phyloP scores from a whole-genome alignment of 2,329 filamentous ascomycete species.

The Sarocladium strictum region DNA sequence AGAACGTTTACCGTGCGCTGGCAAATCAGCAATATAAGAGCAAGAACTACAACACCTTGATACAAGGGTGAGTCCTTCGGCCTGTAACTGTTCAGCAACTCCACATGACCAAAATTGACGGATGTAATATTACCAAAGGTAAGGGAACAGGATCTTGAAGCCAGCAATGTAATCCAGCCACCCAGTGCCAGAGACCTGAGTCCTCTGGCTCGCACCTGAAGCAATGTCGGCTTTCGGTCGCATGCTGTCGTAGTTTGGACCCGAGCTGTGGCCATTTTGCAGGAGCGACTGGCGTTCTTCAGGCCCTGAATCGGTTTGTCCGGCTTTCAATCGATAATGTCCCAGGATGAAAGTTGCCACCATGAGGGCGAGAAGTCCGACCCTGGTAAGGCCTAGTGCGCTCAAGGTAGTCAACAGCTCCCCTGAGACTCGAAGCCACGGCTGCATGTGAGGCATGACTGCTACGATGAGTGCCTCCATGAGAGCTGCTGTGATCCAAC shows the following conservation, averaged over 20 bases:
- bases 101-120: background rate
- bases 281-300: constrained; percentile 33
- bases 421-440: constrained; percentile 21
- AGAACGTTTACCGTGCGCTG: constrained; percentile 39
- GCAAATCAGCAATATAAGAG: constrained; percentile 32
- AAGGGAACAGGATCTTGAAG: constrained; percentile 38
- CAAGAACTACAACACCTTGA: constrained; percentile 34
- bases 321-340: constrained; percentile 24
- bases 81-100: constrained; percentile 18
- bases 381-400: constrained; percentile 24
- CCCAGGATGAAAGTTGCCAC: constrained; percentile 21
- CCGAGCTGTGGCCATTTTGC: constrained; percentile 29
- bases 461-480: constrained; percentile 30
- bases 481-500: constrained; percentile 29
- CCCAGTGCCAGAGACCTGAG: constrained; percentile 27
- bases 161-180: constrained; percentile 42
- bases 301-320: constrained; percentile 20
- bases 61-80: constrained; percentile 34
- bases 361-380: constrained; percentile 29
- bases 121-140: constrained; percentile 30
- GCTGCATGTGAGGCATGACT: constrained; percentile 24
- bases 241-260: constrained; percentile 22
- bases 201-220: constrained; percentile 14
- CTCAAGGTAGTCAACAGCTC: constrained; percentile 25
- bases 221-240: constrained; percentile 11